Conservation (phyloP, 2,329 filamentous ascomycete genomes). For the Coleophoma crateriformis region DNA sequence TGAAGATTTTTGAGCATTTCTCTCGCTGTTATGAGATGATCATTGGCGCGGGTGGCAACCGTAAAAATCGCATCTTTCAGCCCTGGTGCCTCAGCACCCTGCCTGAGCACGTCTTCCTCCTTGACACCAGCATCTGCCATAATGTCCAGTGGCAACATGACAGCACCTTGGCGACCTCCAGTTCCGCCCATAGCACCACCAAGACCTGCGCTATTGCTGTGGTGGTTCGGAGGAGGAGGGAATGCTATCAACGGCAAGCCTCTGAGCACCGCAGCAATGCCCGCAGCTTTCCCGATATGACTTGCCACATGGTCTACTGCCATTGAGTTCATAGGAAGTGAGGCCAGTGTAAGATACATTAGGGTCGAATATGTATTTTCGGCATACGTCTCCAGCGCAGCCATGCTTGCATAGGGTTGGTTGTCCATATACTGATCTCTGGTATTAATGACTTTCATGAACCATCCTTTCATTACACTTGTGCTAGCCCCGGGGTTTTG, state of each 20-base stretch:
- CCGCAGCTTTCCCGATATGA: conserved; percentile 90
- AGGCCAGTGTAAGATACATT: conserved; percentile 79
- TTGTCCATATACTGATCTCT: conserved; percentile 81
- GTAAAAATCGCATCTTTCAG: conserved; percentile 86
- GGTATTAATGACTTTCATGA: conserved; percentile 71
- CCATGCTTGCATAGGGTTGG: conserved; percentile 69
- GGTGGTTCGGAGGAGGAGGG: conserved; percentile 53
- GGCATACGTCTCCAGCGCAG: conserved; percentile 77
- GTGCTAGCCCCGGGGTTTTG: conserved; percentile 32
- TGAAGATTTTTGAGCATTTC: conserved; percentile 83
- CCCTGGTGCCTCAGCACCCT: conserved; percentile 71
- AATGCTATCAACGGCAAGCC: conserved; percentile 87
- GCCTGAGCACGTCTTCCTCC: conserved; percentile 85
- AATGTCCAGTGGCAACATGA: conserved; percentile 81
- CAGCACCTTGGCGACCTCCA: conserved; percentile 48
- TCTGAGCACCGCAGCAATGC: conserved; percentile 80
- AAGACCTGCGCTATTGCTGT: conserved; percentile 40
- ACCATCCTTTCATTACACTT: conserved; percentile 60
- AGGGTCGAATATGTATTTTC: conserved; percentile 94
- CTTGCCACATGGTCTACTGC: conserved; percentile 89
- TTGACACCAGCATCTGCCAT: conserved; percentile 77
- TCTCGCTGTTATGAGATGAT: conserved; percentile 88
- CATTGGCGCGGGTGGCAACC: conserved; percentile 89
- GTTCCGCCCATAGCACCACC: conserved; percentile 29
- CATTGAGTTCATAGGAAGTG: conserved; percentile 73